A percentile compares a stretch with the other conserved stretches of the same genome.
phyloP scores from a whole-genome alignment of 2,329 filamentous ascomycete genomes.

The Fusarium tricinctum region DNA sequence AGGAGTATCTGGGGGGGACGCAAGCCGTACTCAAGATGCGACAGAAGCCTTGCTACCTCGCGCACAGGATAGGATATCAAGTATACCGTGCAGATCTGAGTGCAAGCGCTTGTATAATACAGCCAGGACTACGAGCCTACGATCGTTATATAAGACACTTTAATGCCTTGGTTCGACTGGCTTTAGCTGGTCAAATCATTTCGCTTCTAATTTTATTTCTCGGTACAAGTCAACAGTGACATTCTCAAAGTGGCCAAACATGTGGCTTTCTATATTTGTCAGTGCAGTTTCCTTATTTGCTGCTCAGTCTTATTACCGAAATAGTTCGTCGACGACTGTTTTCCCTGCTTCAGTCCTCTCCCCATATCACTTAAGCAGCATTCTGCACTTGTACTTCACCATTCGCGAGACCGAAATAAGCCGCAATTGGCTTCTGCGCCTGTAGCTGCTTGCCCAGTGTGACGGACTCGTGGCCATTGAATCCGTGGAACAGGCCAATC shows the following conservation, averaged over 20 bases:
- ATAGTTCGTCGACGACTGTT: background rate
- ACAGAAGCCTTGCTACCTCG: constrained; percentile 38
- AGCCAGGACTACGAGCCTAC: constrained; percentile 53
- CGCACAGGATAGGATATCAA: constrained; percentile 50
- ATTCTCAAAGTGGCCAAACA: constrained; percentile 12
- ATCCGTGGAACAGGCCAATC: constrained; percentile 89
- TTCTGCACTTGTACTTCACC: constrained; percentile 67
- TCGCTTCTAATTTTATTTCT: constrained; percentile 28
- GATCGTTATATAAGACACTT: constrained; percentile 53
- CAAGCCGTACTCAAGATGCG: constrained; percentile 41
- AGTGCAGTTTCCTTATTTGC: constrained; percentile 1
- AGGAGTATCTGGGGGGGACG: constrained; percentile 44
- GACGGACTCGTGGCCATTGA: constrained; percentile 78
- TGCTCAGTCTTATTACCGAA: constrained; percentile 1
- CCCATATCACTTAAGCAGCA: constrained; percentile 30
- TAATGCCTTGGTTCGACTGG: constrained; percentile 45
- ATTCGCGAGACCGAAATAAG: constrained; percentile 93
- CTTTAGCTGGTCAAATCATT: constrained; percentile 30
- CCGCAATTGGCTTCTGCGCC: constrained; percentile 91
- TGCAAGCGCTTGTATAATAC: constrained; percentile 55
- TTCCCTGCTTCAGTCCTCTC: background rate
- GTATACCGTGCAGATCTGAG: constrained; percentile 52
- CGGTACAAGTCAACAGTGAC: constrained; percentile 12
- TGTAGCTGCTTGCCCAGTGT: constrained; percentile 69
- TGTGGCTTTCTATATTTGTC: constrained; percentile 4